Conservation (phyloP, 768 basidiomycete genomes). For the Russula ochroleuca region DNA sequence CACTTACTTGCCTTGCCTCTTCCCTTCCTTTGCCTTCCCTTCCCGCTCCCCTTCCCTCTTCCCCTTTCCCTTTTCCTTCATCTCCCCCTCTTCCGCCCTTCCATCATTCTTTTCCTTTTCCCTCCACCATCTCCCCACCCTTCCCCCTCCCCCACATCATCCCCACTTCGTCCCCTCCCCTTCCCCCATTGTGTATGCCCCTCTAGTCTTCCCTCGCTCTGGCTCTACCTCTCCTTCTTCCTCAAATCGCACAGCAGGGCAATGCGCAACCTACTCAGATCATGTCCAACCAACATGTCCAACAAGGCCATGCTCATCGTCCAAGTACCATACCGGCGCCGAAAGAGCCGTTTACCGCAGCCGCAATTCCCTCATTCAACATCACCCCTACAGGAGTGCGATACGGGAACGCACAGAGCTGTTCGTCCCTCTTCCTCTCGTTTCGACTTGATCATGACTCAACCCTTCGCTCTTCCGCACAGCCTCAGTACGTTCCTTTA, state of each 20-base stretch:
- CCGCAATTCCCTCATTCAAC: slow-evolving; percentile 72
- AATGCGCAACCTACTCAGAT: slow-evolving; percentile 49
- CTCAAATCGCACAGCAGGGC: slow-evolving; percentile 31
- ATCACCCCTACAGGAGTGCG: slow-evolving; percentile 64
- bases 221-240: slow-evolving; percentile 43
- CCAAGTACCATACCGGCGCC: slow-evolving; percentile 24
- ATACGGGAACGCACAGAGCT: slow-evolving; percentile 51
- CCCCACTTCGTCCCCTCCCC: slow-evolving; percentile 10
- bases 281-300: slow-evolving; percentile 42
- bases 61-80: slow-evolving; percentile 25
- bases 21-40: slow-evolving; percentile 20
- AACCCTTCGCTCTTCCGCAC: slow-evolving; percentile 4
- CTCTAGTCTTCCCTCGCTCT: slow-evolving; percentile 34
- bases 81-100: neutral
- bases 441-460: neutral
- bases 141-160: slow-evolving; percentile 43
- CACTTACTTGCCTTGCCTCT: slow-evolving; percentile 1
- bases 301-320: slow-evolving; percentile 28
- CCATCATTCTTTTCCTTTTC: neutral
- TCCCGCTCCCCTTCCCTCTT: slow-evolving; percentile 29
- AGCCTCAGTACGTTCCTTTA: slow-evolving; percentile 88
- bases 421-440: slow-evolving; percentile 9
- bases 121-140: neutral
- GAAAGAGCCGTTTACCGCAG: slow-evolving; percentile 62
- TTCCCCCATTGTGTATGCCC: slow-evolving; percentile 30